These are phyloP conservation scores for Penicillium carneum DNA, from an alignment of 2,329 filamentous ascomycete genomes.

Conservation along the genomic window DNA sequence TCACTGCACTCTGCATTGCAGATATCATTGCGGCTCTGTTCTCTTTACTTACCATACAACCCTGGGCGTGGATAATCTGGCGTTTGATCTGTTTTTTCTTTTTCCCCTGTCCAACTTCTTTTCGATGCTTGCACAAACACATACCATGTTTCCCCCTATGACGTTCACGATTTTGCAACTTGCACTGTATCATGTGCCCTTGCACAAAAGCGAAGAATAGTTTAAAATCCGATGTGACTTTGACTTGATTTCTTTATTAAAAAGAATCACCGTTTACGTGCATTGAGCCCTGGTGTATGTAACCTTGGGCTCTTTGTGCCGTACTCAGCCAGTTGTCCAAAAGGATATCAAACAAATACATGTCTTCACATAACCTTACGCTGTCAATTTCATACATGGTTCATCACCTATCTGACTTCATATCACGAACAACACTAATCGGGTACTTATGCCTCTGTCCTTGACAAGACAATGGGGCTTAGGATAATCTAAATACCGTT, in stretches of 20 bases:
- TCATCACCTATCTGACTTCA: background rate
- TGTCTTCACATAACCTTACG: background rate
- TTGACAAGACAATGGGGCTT: background rate
- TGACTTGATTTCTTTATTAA: background rate
- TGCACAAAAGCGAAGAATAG: constrained; percentile 26
- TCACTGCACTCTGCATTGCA: constrained; percentile 11
- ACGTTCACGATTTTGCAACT: constrained; percentile 25
- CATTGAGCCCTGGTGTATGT: background rate
- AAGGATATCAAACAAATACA: background rate
- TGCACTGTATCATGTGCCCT: constrained; percentile 23
- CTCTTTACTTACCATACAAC: constrained; percentile 24
- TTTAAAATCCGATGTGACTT: constrained; percentile 18
- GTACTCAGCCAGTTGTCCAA: background rate
- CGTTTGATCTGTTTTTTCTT: constrained; percentile 30
- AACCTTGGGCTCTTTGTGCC: background rate
- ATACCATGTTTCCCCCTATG: constrained; percentile 22
- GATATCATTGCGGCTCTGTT: constrained; percentile 13
- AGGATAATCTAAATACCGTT: background rate
- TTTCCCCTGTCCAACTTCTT: constrained; percentile 2
- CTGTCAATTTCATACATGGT: background rate
- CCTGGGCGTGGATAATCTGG: constrained; percentile 44
- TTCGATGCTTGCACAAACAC: constrained; percentile 25
- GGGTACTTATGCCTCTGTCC: background rate
- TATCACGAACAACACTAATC: background rate
- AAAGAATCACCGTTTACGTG: background rate